Percentiles rank a stretch among this genome's conserved stretches.
These are phyloP conservation scores for Serendipita sp. DNA, from an alignment of 768 basidiomycete genomes.

Conservation along the genomic window DNA sequence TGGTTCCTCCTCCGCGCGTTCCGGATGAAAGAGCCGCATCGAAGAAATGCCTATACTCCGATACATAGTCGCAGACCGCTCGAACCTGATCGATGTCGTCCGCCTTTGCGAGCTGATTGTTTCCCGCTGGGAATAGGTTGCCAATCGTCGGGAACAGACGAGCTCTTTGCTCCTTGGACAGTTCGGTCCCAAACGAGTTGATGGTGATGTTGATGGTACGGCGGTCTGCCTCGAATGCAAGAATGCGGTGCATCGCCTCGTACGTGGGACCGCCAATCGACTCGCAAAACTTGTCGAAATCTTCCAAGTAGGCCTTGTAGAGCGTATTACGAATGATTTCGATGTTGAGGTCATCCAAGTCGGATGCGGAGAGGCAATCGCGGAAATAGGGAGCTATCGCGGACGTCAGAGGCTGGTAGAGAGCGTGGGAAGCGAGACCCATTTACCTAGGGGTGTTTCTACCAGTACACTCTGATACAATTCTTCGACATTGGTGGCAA, in stretches of 20 bases:
- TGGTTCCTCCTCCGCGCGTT: slow-evolving; percentile 13
- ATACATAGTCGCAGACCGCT: slow-evolving; percentile 67
- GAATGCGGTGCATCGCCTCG: slow-evolving; percentile 82
- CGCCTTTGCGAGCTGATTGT: slow-evolving; percentile 82
- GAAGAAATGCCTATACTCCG: slow-evolving; percentile 88
- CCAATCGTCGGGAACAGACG: slow-evolving; percentile 90
- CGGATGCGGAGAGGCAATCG: slow-evolving; percentile 84
- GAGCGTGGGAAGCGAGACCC: background rate
- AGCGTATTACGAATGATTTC: slow-evolving; percentile 99
- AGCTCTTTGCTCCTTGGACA: slow-evolving; percentile 88
- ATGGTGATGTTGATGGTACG: slow-evolving; percentile 97
- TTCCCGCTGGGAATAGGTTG: slow-evolving; percentile 86
- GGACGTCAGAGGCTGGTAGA: slow-evolving; percentile 5
- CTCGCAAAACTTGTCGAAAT: slow-evolving; percentile 75
- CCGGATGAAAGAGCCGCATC: slow-evolving; percentile 30
- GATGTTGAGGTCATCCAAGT: slow-evolving; percentile 97
- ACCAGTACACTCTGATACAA: slow-evolving; percentile 92
- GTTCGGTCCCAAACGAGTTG: slow-evolving; percentile 94
- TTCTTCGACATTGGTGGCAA: slow-evolving; percentile 97
- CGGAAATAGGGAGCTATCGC: slow-evolving; percentile 82
- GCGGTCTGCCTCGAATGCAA: slow-evolving; percentile 93
- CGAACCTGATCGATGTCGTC: slow-evolving; percentile 93
- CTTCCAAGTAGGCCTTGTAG: slow-evolving; percentile 97
- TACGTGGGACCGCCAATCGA: slow-evolving; percentile 72
- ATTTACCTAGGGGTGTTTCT: slow-evolving; percentile 88